phyloP scores from a whole-genome alignment of 2,329 filamentous ascomycete species.

The Clarireedia homoeocarpa region DNA sequence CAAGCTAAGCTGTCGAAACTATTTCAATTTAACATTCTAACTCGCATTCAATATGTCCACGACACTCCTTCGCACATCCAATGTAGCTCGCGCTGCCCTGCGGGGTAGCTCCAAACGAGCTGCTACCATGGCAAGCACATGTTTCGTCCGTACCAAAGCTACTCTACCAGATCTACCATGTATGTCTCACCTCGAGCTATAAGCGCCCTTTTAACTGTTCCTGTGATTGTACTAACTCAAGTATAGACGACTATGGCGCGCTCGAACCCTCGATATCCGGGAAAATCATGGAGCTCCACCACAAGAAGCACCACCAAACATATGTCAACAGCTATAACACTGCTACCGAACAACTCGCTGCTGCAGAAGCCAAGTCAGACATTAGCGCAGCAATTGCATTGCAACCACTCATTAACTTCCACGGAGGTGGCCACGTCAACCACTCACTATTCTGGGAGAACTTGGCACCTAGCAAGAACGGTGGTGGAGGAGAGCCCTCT shows the following conservation, averaged over 20 bases:
- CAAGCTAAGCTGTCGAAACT: slow-evolving; percentile 3
- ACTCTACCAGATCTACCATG: slow-evolving; percentile 84
- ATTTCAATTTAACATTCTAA: slow-evolving; percentile 11
- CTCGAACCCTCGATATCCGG: slow-evolving; percentile 79
- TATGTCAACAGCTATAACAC: slow-evolving; percentile 88
- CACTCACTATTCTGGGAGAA: slow-evolving; percentile 65
- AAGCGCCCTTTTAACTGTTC: neutral
- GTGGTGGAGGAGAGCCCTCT: slow-evolving; percentile 50
- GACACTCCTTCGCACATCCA: slow-evolving; percentile 63
- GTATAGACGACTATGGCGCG: slow-evolving; percentile 85
- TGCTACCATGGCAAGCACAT: slow-evolving; percentile 61
- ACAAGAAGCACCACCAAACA: slow-evolving; percentile 89
- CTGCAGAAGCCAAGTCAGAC: slow-evolving; percentile 46
- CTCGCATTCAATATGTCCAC: slow-evolving; percentile 54
- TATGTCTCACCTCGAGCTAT: slow-evolving; percentile 33
- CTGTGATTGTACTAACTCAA: neutral
- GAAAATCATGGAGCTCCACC: slow-evolving; percentile 94
- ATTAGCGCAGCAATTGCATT: slow-evolving; percentile 45
- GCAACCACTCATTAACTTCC: slow-evolving; percentile 55
- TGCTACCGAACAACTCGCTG: slow-evolving; percentile 61
- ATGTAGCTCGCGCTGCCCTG: slow-evolving; percentile 61
- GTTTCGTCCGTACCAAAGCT: slow-evolving; percentile 78
- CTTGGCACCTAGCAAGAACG: slow-evolving; percentile 57
- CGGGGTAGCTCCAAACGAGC: slow-evolving; percentile 58
- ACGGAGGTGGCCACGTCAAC: slow-evolving; percentile 61